phyloP scores from a whole-genome alignment of 202 grass and related monocot genomes.

The Carex sylvatica region DNA sequence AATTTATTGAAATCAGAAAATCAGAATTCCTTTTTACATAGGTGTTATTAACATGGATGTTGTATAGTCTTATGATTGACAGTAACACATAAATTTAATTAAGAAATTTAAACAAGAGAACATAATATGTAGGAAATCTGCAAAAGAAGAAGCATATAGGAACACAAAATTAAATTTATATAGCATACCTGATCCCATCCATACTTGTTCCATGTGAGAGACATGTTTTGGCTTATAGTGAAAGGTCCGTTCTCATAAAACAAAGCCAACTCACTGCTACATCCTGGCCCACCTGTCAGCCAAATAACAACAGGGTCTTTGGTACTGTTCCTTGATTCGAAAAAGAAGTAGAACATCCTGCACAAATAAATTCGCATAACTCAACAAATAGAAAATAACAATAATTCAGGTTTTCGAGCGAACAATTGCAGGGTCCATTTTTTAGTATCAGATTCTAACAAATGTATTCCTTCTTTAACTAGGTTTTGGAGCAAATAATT shows the following conservation, averaged over 20 bases:
- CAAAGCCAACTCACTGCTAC: slow-evolving; percentile 91
- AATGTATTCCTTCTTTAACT: background rate
- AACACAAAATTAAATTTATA: background rate
- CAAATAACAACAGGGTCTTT: slow-evolving; percentile 85
- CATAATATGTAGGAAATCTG: background rate
- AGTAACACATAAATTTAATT: background rate
- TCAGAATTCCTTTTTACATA: too few relatives aligned
- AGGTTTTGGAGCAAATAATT: background rate
- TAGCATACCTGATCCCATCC: slow-evolving; percentile 80
- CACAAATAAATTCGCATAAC: background rate
- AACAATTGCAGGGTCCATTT: background rate
- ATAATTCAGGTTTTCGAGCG: background rate
- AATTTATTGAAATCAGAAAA: too few relatives aligned
- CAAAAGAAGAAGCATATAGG: background rate
- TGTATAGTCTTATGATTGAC: background rate
- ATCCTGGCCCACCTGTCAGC: slow-evolving; percentile 86
- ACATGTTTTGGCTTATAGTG: slow-evolving; percentile 55
- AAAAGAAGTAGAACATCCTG: slow-evolving; percentile 95
- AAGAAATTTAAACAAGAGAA: background rate
- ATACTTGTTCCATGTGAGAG: slow-evolving; percentile 80
- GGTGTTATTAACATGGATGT: too few relatives aligned
- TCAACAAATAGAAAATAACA: background rate
- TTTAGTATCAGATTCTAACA: background rate
- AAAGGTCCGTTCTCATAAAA: slow-evolving; percentile 97
- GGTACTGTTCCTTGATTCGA: slow-evolving; percentile 60